phyloP scores from a whole-genome alignment of 2,329 filamentous ascomycete species.

The Colletotrichum graminicola region DNA sequence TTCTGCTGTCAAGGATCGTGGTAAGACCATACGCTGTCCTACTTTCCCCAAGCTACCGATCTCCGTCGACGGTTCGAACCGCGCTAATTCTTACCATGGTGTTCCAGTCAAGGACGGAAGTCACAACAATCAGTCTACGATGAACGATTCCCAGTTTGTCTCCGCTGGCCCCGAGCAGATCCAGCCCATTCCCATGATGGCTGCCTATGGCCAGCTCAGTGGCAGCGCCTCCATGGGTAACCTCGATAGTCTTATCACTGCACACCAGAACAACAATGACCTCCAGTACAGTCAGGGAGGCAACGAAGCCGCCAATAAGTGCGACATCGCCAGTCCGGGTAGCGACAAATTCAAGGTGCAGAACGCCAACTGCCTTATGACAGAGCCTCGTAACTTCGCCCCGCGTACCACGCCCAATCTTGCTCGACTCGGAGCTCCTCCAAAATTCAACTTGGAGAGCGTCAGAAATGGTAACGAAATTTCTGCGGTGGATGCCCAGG shows the following conservation, averaged over 20 bases:
- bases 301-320: background rate
- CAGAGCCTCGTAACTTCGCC: slow-evolving; percentile 58
- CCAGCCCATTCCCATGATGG: background rate
- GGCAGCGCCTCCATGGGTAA: slow-evolving; percentile 32
- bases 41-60: background rate
- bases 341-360: slow-evolving; percentile 24
- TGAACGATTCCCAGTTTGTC: background rate
- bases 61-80: background rate
- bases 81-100: background rate
- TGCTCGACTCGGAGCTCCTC: slow-evolving; percentile 50
- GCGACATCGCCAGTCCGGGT: slow-evolving; percentile 16
- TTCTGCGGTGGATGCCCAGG: background rate
- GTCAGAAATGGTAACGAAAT: background rate
- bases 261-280: slow-evolving; percentile 7
- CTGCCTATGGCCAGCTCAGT: slow-evolving; percentile 19
- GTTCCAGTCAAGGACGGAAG: background rate
- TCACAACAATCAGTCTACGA: background rate
- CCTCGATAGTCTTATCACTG: slow-evolving; percentile 13
- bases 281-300: background rate
- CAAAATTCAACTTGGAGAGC: slow-evolving; percentile 51
- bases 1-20: no score
- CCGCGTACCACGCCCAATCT: slow-evolving; percentile 50
- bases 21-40: background rate
- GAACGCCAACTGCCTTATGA: slow-evolving; percentile 45
- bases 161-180: background rate